These are phyloP conservation scores for Psilocybe cyanescens DNA, from an alignment of 768 basidiomycete genomes.

Conservation along the genomic window DNA sequence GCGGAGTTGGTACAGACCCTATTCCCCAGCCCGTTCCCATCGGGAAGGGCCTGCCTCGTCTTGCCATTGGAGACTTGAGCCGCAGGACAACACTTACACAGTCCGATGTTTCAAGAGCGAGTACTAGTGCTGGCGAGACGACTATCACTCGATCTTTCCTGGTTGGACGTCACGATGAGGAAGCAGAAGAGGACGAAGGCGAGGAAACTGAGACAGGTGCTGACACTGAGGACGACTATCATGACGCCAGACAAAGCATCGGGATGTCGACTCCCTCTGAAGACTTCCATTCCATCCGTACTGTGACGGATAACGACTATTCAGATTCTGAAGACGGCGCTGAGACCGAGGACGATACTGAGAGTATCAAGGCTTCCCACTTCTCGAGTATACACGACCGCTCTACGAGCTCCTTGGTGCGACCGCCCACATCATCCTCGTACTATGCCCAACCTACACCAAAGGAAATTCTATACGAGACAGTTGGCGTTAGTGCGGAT, in stretches of 20 bases:
- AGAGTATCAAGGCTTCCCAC: conserved; percentile 76
- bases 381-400: conserved; percentile 31
- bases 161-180: conserved; percentile 24
- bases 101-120: conserved; percentile 37
- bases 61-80: conserved; percentile 19
- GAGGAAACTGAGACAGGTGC: conserved; percentile 68
- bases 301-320: conserved; percentile 70
- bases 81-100: conserved; percentile 55
- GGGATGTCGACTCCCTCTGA: conserved; percentile 70
- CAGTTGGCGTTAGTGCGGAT: conserved; percentile 44
- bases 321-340: conserved; percentile 43
- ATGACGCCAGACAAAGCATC: conserved; percentile 76
- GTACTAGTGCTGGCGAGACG: conserved; percentile 36
- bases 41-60: conserved; percentile 25
- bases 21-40: conserved; percentile 24
- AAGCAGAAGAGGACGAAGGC: conserved; percentile 30
- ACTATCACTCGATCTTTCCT: conserved; percentile 46
- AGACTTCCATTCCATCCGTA: conserved; percentile 79
- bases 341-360: conserved; percentile 46
- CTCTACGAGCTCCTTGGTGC: conserved; percentile 28
- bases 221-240: conserved; percentile 76
- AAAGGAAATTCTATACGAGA: conserved; percentile 51
- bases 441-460: conserved; percentile 35
- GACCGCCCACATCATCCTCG: conserved; percentile 31
- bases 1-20: conserved; percentile 42